These are phyloP conservation scores for Scleroderma bovista DNA, from an alignment of 768 basidiomycete species.

Conservation along the genomic window DNA sequence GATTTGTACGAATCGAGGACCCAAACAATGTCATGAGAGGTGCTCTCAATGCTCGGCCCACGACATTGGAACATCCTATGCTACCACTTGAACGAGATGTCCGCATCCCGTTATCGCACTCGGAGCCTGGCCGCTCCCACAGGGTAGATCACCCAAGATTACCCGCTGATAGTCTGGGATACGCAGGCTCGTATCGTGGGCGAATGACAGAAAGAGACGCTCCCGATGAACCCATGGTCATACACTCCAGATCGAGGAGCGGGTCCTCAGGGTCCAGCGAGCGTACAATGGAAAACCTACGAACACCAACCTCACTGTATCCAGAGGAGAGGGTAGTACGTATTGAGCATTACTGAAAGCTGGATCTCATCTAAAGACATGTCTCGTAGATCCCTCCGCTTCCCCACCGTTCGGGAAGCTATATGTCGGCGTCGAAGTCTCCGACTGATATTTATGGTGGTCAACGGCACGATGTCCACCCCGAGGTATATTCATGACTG, in stretches of 20 bases:
- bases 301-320: conserved; percentile 15
- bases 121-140: conserved; percentile 20
- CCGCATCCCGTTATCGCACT: conserved; percentile 15
- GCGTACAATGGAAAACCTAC: conserved; percentile 25
- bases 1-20: conserved; percentile 26
- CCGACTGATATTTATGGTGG: conserved; percentile 28
- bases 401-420: conserved; percentile 18
- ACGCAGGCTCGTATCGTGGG: conserved; percentile 16
- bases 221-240: conserved; percentile 18
- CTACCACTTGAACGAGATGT: conserved; percentile 19
- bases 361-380: background rate
- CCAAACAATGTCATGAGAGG: conserved; percentile 29
- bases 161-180: conserved; percentile 13
- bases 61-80: conserved; percentile 14
- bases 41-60: conserved; percentile 27
- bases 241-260: conserved; percentile 12
- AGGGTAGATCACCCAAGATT: conserved; percentile 19
- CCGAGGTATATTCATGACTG: conserved; percentile 7
- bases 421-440: conserved; percentile 13
- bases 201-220: conserved; percentile 12
- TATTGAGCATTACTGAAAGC: background rate
- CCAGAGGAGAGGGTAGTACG: conserved; percentile 24
- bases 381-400: conserved; percentile 23
- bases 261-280: conserved; percentile 24
- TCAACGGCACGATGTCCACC: conserved; percentile 14